Conservation (phyloP, 164 flowering plant genomes). For the Berberis thunbergii region DNA sequence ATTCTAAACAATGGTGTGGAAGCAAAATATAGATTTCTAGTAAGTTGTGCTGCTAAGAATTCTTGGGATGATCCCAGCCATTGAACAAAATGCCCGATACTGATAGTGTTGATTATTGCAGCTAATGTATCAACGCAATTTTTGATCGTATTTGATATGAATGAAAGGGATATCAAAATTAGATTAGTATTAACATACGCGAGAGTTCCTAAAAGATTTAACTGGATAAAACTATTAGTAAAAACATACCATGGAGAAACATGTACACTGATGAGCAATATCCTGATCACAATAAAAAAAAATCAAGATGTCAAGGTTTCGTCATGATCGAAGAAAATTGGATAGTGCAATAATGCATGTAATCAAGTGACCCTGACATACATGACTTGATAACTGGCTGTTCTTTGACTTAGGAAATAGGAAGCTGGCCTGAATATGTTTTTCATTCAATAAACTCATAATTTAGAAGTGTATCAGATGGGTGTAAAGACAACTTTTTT, state of each 20-base stretch:
- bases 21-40: constrained; percentile 65
- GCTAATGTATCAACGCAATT: constrained; percentile 86
- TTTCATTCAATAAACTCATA: too few species aligned
- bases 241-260: constrained; percentile 70
- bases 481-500: too few species aligned
- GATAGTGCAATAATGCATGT: too few species aligned
- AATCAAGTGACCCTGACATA: too few species aligned
- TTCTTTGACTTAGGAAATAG: too few species aligned
- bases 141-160: constrained; percentile 41
- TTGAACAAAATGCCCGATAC: constrained; percentile 88
- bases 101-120: constrained; percentile 87
- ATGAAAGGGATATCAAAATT: neutral
- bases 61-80: constrained; percentile 98
- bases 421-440: too few species aligned
- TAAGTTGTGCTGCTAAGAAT: constrained; percentile 69
- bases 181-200: neutral
- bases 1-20: constrained; percentile 78
- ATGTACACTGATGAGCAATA: constrained; percentile 87
- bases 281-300: constrained; percentile 61
- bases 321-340: too few species aligned
- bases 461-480: too few species aligned
- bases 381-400: too few species aligned
- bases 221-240: neutral
- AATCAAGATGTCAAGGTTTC: too few species aligned
- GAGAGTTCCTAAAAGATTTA: neutral